Evolutionary conservation across 169 alveolate species (phyloP).

Genomic region (Plasmodium coatneyi): DNA sequence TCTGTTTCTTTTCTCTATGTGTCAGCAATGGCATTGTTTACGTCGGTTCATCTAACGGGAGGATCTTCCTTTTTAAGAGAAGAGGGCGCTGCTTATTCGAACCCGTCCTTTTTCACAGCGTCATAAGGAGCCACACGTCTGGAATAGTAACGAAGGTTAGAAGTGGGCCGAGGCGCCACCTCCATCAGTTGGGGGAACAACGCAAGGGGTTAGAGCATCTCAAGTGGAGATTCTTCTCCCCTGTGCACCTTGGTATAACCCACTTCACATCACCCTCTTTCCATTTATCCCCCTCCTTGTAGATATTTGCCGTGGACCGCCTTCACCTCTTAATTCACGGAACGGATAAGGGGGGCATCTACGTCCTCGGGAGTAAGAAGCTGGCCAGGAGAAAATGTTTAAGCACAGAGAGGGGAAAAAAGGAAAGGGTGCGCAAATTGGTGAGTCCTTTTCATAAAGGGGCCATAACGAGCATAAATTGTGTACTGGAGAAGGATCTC

Average conservation of each 20-base stretch:
- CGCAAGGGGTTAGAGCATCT: background rate
- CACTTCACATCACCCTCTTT: background rate
- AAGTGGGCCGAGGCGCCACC: background rate
- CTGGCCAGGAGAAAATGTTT: slow-evolving; percentile 4
- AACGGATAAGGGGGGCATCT: slow-evolving; percentile 43
- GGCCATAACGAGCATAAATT: slow-evolving; percentile 45
- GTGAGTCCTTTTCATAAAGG: slow-evolving; percentile 8
- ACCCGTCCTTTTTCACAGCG: background rate
- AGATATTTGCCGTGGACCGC: slow-evolving; percentile 26
- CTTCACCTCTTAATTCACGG: slow-evolving; percentile 21
- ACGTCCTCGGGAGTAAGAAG: background rate
- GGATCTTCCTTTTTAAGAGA: slow-evolving; percentile 51
- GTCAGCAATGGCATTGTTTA: slow-evolving; percentile 20
- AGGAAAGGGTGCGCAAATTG: background rate
- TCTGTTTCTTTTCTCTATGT: slow-evolving; percentile 23
- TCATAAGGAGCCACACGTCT: background rate
- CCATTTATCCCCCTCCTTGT: background rate
- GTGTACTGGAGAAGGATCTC: slow-evolving; percentile 1
- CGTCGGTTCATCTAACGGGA: slow-evolving; percentile 59
- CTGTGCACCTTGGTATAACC: background rate
- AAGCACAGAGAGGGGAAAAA: background rate
- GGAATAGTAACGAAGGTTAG: slow-evolving; percentile 47
- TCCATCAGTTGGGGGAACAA: background rate
- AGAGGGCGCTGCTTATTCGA: slow-evolving; percentile 3
- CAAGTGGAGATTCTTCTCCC: background rate